Conservation (phyloP, 83 land plant species). For the Picea abies region DNA sequence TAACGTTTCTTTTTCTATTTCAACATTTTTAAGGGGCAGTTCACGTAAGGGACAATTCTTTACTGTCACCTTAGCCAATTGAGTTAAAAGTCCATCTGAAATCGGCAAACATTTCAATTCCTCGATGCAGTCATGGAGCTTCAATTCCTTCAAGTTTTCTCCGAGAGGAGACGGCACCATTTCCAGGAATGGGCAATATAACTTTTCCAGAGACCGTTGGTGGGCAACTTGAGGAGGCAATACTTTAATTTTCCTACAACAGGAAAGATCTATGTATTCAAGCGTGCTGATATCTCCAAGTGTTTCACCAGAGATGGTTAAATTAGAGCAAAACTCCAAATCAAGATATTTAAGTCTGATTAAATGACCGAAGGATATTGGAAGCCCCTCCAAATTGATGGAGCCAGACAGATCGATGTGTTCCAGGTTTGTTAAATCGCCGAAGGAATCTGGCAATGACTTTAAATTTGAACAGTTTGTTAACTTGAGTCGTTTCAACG, state of each 20-base stretch:
- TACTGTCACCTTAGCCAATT: too few species aligned
- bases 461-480: neutral
- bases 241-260: neutral
- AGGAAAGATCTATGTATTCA: neutral
- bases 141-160: too few species aligned
- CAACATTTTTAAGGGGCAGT: too few species aligned
- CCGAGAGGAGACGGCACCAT: too few species aligned
- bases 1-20: too few species aligned
- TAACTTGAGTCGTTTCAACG: neutral
- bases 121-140: too few species aligned
- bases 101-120: too few species aligned
- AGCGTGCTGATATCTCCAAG: neutral
- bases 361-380: neutral
- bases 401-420: too few species aligned
- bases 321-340: neutral
- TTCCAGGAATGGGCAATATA: neutral
- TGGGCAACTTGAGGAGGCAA: neutral
- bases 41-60: too few species aligned
- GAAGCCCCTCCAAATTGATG: too few species aligned
- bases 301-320: neutral
- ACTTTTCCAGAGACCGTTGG: neutral
- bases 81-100: too few species aligned
- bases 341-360: neutral
- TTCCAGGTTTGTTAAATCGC: neutral
- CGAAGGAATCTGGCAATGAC: neutral